Conservation (phyloP, 257 asterid genomes). For the Solanum paucissectum region DNA sequence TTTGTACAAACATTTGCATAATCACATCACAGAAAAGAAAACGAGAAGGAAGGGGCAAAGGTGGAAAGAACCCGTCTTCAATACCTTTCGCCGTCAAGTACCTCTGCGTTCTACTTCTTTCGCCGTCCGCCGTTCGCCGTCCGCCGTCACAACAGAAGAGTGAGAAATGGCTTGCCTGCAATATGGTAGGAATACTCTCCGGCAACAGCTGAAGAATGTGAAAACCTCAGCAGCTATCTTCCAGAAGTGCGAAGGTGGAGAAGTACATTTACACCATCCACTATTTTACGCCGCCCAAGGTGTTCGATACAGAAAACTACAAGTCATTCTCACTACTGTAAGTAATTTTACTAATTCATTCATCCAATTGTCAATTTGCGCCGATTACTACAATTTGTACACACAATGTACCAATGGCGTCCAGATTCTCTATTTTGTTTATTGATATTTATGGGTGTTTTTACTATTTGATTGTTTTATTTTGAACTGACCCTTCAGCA, state of each 20-base stretch:
- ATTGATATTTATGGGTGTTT: background rate
- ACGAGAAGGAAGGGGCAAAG: background rate
- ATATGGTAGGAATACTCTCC: background rate
- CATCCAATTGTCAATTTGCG: background rate
- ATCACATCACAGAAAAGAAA: background rate
- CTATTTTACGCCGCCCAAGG: conserved; percentile 28
- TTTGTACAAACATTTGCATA: background rate
- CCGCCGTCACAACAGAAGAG: background rate
- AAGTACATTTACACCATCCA: conserved; percentile 17
- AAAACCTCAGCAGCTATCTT: background rate
- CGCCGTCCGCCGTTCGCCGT: background rate
- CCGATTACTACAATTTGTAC: background rate
- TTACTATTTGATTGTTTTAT: background rate
- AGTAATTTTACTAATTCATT: background rate
- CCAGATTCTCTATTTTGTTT: background rate
- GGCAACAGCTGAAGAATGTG: background rate
- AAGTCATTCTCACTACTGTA: conserved; percentile 38
- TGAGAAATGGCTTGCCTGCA: background rate
- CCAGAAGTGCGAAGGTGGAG: background rate
- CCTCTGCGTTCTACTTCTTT: background rate
- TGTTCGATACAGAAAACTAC: conserved; percentile 28
- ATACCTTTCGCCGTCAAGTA: background rate
- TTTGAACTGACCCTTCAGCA: background rate
- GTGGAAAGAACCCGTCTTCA: background rate
- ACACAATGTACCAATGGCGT: background rate